Evolutionary conservation across 257 asterid species (phyloP), one percentile per base, ranked within the genome.

Genomic region (Catharanthus roseus): DNA sequence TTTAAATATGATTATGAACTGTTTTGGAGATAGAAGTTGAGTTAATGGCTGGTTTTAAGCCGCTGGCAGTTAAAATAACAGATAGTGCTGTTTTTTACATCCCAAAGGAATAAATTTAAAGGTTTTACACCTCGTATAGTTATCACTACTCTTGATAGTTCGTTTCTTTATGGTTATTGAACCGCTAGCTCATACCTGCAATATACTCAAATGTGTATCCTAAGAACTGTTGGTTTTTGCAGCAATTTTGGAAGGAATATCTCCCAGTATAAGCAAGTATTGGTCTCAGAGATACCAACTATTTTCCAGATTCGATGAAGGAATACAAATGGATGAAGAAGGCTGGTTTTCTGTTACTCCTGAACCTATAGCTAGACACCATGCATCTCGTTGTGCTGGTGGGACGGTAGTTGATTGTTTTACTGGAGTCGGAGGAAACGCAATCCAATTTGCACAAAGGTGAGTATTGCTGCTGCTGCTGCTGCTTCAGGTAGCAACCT

Each of bases 311-410:
- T 89, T 82, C 38, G 91, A 91, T 71, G 42, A 75, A 18, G 99
- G 99, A 10, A 86, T 95, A 78, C 84, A 79, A 83, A 95, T 95
- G 97, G 99, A 95, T 36, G 87, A 81, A 82, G 99, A 95, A 85
- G 99, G 99, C 74, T 95, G 97, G 99, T 95, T 88, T 78, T 91
- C 97, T 45, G 99, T 89, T 39, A 95, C 99, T 2, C 97, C 99
- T 0, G 99, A 95, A 82, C 61, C 77, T 69, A 45, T 95, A 70
- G 95, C 97, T 75, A 87, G 85, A 82, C 97, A 91, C 81, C 99
- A 95, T 72, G 97, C 99, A 6, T 53, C 42, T 11, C 97, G 97
- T 72, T 95, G 99, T 77, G 95, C 91, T 41, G 62, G 67, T 68
- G 95, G 97, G 62, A 54, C 82, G 63, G 74, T 85, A 29, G 85